These are phyloP conservation scores for Fraxinus paxiana DNA, from an alignment of 305 asterid species.

Conservation along the genomic window DNA sequence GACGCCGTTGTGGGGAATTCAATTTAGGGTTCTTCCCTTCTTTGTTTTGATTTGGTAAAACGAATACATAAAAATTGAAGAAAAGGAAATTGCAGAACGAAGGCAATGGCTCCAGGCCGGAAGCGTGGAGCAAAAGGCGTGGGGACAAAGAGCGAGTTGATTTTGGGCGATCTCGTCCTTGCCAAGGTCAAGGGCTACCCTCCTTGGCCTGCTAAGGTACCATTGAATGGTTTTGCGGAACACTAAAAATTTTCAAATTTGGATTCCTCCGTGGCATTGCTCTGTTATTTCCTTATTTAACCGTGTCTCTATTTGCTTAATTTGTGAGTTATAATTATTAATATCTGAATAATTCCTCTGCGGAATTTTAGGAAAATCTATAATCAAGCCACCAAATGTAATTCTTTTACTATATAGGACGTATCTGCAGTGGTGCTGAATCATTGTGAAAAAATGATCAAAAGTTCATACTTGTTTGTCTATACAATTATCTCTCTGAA, in stretches of 20 bases:
- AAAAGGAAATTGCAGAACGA: background rate
- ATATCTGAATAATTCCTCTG: background rate
- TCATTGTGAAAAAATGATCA: background rate
- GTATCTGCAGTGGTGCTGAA: background rate
- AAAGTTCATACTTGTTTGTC: background rate
- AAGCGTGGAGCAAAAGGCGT: slow-evolving; percentile 66
- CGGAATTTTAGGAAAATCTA: background rate
- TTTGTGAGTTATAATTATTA: background rate
- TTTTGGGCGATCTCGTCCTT: slow-evolving; percentile 84
- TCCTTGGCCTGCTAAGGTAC: slow-evolving; percentile 92
- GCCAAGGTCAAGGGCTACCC: slow-evolving; percentile 86
- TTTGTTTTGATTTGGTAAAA: background rate
- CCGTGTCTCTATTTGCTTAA: background rate
- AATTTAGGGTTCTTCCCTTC: background rate
- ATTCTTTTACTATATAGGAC: background rate
- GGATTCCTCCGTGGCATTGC: background rate
- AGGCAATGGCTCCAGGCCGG: slow-evolving; percentile 72
- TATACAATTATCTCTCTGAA: background rate
- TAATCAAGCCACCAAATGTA: background rate
- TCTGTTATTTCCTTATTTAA: background rate
- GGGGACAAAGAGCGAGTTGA: slow-evolving; percentile 45
- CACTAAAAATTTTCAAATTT: background rate
- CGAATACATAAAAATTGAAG: background rate
- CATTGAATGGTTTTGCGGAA: background rate
- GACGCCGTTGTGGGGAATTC: background rate